Evolutionary conservation across 768 basidiomycete genomes (phyloP).

Genomic region (Galerina marginata): DNA sequence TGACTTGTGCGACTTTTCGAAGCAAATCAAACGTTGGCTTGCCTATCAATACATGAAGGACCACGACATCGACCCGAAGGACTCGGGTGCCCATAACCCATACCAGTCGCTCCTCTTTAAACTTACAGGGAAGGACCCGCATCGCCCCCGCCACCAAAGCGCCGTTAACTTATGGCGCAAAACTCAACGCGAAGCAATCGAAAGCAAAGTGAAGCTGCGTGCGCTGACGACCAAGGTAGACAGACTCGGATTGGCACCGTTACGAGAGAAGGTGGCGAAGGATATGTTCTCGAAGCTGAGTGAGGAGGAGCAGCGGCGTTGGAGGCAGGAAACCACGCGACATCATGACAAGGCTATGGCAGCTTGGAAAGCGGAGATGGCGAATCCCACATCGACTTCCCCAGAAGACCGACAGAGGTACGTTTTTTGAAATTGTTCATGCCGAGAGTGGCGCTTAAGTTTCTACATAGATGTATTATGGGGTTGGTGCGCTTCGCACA

Average conservation of each 20-base stretch:
- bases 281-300: background rate
- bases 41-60: constrained; percentile 20
- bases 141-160: background rate
- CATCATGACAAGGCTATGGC: background rate
- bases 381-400: background rate
- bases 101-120: background rate
- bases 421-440: background rate
- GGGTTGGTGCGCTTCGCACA: background rate
- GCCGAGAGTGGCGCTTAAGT: no score
- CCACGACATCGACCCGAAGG: background rate
- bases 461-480: background rate
- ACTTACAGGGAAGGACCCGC: background rate
- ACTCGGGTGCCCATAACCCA: background rate
- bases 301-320: background rate
- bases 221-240: background rate
- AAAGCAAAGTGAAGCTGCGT: background rate
- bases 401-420: constrained; percentile 6
- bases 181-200: background rate
- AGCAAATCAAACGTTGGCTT: constrained; percentile 22
- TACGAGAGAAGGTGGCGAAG: constrained; percentile 7
- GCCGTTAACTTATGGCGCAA: constrained; percentile 12
- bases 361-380: background rate
- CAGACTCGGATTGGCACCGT: background rate
- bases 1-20: background rate
- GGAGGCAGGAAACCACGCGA: background rate